Evolutionary conservation across 164 flowering plant species (phyloP).

Genomic region (Buxus sempervirens): DNA sequence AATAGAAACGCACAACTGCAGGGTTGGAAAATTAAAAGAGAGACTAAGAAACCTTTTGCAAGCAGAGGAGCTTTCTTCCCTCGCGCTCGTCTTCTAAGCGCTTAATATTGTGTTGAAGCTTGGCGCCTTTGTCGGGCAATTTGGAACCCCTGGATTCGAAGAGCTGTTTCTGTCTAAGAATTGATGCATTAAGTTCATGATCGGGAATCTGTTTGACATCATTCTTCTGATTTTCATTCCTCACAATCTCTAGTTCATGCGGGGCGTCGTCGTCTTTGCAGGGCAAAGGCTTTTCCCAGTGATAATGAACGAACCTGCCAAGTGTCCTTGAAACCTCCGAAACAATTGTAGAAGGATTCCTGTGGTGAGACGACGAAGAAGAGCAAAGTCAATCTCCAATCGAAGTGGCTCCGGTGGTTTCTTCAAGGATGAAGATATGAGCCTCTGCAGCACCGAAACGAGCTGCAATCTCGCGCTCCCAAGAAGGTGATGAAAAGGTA

Average conservation of each 20-base stretch:
- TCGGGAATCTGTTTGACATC: slow-evolving; percentile 18
- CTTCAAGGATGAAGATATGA: too few species aligned
- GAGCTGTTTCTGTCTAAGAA: background rate
- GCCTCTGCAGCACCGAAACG: too few species aligned
- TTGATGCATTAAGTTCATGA: slow-evolving; percentile 19
- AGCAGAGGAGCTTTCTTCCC: slow-evolving; percentile 20
- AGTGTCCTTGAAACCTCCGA: too few species aligned
- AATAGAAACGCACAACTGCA: too few species aligned
- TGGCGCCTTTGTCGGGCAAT: slow-evolving; percentile 44
- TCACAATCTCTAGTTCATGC: slow-evolving; percentile 17
- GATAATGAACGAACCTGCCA: too few species aligned
- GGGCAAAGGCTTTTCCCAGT: slow-evolving; percentile 25
- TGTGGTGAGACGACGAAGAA: too few species aligned
- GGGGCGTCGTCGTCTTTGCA: slow-evolving; percentile 18
- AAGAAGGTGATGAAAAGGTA: too few species aligned
- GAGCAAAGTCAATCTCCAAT: too few species aligned
- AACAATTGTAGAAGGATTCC: too few species aligned
- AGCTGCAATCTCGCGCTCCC: too few species aligned
- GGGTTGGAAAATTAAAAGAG: background rate
- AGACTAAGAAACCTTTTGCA: slow-evolving; percentile 15
- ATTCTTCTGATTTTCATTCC: slow-evolving; percentile 3
- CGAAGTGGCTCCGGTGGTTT: too few species aligned
- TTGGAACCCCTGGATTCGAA: background rate
- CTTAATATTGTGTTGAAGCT: slow-evolving; percentile 21
- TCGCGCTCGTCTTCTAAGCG: slow-evolving; percentile 31